Evolutionary conservation across 208 protist species (phyloP), one percentile per base, ranked within the genome.

Genomic region (Acanthamoeba castellanii): DNA sequence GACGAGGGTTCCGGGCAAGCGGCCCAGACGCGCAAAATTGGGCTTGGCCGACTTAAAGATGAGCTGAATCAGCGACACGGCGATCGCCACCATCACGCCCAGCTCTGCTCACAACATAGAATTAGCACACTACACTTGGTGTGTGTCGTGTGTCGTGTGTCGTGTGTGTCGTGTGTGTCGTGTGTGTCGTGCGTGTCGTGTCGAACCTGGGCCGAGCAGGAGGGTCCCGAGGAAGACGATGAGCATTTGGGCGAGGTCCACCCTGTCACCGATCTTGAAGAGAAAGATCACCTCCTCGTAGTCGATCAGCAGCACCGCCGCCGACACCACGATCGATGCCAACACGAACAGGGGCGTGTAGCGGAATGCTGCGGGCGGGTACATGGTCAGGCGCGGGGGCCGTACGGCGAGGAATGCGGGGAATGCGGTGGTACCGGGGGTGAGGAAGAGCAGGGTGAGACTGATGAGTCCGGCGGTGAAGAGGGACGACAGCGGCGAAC

Each of bases 381-480:
- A 9, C 64, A 72, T 37, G 6, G 9, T 18, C 16, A 68, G 61
- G 61, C 3, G 61, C 16, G 3, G 27, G 5, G 61, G 27, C 22
- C 27, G 61, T n/a, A 68, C 27, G 27, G 61, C 3, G 61, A 68
- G 27, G 37, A 42, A 42, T 42, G 37, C 37, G 37, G 3, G 37
- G 37, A 42, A 42, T 42, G 37, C 37, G 37, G 20, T 5, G 18
- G 74, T 82, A 82, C 74, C 74, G 32, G 74, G 74, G 9, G 84
- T 91, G 50, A 91, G n/a, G 55, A 91, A 91, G 32, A 91, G 84
- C 0, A 91, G 84, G 0, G 84, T 91, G 55, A 91, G n/a, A 11
- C 84, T 22, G 55, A 91, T 34, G 34, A 91, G 50, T 0, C 50
- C n/a, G 30, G 84, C 84, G 25, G 84, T 27, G 20, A 91, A 3